phyloP scores from a whole-genome alignment of 352 stramenopile species.

The Aphanomyces cochlioides region DNA sequence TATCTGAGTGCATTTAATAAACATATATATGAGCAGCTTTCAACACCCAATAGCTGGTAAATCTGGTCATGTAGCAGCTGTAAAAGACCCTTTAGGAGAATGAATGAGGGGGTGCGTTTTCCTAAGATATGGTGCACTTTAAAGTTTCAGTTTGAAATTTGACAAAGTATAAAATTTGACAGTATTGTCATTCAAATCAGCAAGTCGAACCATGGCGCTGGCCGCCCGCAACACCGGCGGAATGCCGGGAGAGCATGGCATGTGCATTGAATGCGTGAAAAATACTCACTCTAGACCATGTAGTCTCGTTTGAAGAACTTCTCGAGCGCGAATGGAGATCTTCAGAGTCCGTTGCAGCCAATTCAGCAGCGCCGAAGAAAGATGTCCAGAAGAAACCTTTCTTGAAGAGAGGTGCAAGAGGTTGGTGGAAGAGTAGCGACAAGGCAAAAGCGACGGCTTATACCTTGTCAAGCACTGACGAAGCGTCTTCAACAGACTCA shows the following conservation, averaged over 20 bases:
- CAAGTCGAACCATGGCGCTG: background rate
- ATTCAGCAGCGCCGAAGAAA: background rate
- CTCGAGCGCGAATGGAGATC: conserved; percentile 9
- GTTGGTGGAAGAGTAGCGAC: conserved; percentile 58
- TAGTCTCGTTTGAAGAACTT: conserved; percentile 29
- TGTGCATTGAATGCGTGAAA: background rate
- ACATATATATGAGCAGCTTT: no score
- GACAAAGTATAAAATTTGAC: conserved; percentile 8
- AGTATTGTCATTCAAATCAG: conserved; percentile 16
- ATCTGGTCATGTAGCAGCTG: no score
- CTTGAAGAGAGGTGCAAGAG: conserved; percentile 66
- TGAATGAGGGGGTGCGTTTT: background rate
- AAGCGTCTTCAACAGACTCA: background rate
- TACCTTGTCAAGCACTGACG: conserved; percentile 11
- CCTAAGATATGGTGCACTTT: background rate
- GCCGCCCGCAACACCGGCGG: background rate
- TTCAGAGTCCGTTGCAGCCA: background rate
- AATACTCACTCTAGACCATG: background rate
- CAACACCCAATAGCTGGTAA: no score
- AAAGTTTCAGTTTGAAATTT: conserved; percentile 11
- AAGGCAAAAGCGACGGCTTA: conserved; percentile 17
- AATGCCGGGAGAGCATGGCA: conserved; percentile 25
- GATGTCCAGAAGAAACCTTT: conserved; percentile 52
- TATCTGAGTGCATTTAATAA: no score
- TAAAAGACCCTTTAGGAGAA: no score